Conservation (phyloP, 2,329 filamentous ascomycete species). For the Penicillium sp. region DNA sequence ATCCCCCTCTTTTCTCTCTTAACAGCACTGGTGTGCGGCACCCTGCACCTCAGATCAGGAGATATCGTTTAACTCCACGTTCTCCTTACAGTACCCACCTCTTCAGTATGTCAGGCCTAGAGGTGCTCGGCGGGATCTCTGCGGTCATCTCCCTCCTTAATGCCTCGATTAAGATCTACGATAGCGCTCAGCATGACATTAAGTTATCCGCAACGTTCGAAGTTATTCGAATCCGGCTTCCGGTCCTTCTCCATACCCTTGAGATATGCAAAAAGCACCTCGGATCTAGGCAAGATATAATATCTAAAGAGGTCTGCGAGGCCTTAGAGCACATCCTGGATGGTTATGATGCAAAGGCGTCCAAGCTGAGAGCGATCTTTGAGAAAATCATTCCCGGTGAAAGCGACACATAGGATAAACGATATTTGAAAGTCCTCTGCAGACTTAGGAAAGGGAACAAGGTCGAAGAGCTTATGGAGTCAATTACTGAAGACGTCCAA, state of each 20-base stretch:
- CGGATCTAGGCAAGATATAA: background rate
- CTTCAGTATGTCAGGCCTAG: background rate
- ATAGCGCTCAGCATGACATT: conserved; percentile 2
- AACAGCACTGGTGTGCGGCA: background rate
- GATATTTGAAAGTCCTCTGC: conserved; percentile 1
- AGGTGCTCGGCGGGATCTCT: conserved; percentile 4
- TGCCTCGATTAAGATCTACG: conserved; percentile 2
- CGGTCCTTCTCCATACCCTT: background rate
- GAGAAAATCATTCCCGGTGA: conserved; percentile 5
- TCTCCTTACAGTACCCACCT: too few relatives aligned
- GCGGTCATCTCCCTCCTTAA: conserved; percentile 2
- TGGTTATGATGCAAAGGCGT: background rate
- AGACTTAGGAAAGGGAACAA: conserved; percentile 9
- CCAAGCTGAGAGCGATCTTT: conserved; percentile 1
- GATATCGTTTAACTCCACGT: too few relatives aligned
- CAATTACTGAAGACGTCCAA: conserved; percentile 5
- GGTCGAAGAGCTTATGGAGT: conserved; percentile 5
- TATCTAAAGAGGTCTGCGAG: background rate
- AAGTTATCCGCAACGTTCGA: conserved; percentile 2
- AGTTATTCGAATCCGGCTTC: conserved; percentile 2
- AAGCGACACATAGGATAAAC: background rate
- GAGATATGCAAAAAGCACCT: background rate
- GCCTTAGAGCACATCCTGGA: background rate
- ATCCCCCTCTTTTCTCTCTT: background rate
- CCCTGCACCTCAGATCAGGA: too few relatives aligned